Percentiles rank a stretch among this genome's conserved stretches.
Evolutionary conservation across 345 rosid species (phyloP).

Genomic region (Pistacia atlantica): DNA sequence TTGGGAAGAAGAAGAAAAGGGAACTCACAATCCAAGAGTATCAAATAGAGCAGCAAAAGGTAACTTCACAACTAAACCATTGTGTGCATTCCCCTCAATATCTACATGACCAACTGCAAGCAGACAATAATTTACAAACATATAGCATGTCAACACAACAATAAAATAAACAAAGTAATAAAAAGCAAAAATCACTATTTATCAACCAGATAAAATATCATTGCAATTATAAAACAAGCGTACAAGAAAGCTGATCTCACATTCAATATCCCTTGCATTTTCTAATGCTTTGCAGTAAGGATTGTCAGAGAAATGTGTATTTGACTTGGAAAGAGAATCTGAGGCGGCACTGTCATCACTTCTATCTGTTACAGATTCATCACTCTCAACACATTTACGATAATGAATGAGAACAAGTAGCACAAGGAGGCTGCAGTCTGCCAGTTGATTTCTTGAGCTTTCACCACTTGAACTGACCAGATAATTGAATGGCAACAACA

Average conservation of each 20-base stretch:
- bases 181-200: constrained; percentile 32
- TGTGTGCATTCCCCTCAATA: constrained; percentile 67
- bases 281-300: constrained; percentile 84
- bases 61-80: constrained; percentile 64
- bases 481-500: constrained; percentile 81
- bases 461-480: constrained; percentile 70
- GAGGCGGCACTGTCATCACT: constrained; percentile 64
- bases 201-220: neutral
- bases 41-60: constrained; percentile 92
- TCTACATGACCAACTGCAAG: constrained; percentile 85
- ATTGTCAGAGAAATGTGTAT: constrained; percentile 58
- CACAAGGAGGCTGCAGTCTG: constrained; percentile 83
- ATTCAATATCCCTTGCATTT: constrained; percentile 86
- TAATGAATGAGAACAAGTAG: constrained; percentile 85
- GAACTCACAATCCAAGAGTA: constrained; percentile 88
- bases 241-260: constrained; percentile 46
- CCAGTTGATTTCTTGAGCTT: constrained; percentile 61
- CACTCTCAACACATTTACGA: constrained; percentile 60
- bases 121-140: constrained; percentile 12
- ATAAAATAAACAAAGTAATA: constrained; percentile 43
- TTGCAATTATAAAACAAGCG: constrained; percentile 13
- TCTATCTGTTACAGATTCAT: constrained; percentile 58
- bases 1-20: neutral
- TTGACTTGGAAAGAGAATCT: constrained; percentile 59
- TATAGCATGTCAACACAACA: neutral